Base-by-base conservation (phyloP, 306 rosid species). In the Acmispon strigosus region DNA sequence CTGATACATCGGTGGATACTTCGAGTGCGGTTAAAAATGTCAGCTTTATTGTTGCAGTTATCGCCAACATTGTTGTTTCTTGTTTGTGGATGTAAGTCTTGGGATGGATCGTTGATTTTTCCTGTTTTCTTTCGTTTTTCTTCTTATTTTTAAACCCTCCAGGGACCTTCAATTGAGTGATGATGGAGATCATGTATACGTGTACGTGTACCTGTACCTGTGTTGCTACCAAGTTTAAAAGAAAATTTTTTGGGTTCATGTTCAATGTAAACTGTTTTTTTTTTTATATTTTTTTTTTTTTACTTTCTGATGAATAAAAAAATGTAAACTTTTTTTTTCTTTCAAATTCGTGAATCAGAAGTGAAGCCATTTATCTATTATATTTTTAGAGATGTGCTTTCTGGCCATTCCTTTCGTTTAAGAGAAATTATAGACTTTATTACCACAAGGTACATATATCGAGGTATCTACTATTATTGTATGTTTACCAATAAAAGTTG, bases 181-280 rank as follows among this genome's bases (percentile, higher is more conserved):
- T 78, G 78, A 59, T 82, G 76, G 19, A 70, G 72, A 78, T 82
- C 54, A 66, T 34, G 36, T 78, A 81, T 78, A 69, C 8, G 70
- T n/a, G n/a, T n/a, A 22, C 32, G 14, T 77, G 68, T 52, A n/a
- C n/a, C n/a, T n/a, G n/a, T n/a, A n/a, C n/a, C n/a, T n/a, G n/a
- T 69, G 63, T 32, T 36, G 34, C 55, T 51, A 34, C 62, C 44
- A 71, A 51, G 50, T 63, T 55, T 3, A 75, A 63, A 19, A 78
- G 66, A 27, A 27, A 2, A 2, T 2, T 27, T 69, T 82, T 82
- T 82, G 80, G 63, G 32, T 62, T 73, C 48, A 52, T 44, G 44
- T 51, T 62, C 49, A 62, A 65, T 72, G 45, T 64, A 55, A 62
- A 32, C 67, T 66, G 22, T 67, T 63, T 55, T 55, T 10, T 19